These are phyloP conservation scores for Eucalyptus albens DNA, from an alignment of 345 rosid species.

Conservation along the genomic window DNA sequence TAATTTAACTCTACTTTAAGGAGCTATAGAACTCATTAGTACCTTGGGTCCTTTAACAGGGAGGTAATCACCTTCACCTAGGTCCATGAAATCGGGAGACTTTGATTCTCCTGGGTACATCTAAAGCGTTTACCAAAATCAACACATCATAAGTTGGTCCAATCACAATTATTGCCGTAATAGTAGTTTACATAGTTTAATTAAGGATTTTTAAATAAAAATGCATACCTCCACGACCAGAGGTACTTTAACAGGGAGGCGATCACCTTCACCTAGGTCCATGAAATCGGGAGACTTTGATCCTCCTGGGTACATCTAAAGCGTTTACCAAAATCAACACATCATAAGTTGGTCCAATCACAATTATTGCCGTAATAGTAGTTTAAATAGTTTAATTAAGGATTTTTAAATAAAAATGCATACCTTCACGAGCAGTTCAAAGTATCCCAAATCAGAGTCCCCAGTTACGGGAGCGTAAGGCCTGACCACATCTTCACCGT, in stretches of 20 bases:
- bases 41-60: slow-evolving; percentile 29
- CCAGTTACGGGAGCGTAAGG: too few species aligned
- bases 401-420: not conserved
- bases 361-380: not conserved
- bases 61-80: slow-evolving; percentile 21
- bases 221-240: slow-evolving; percentile 22
- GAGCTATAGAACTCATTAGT: not conserved
- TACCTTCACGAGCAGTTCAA: slow-evolving; percentile 22
- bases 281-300: slow-evolving; percentile 35
- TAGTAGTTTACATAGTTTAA: not conserved
- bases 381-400: not conserved
- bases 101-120: slow-evolving; percentile 33
- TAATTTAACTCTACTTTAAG: not conserved
- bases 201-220: not conserved
- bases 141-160: not conserved
- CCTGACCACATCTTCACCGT: too few species aligned
- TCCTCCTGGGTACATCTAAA: slow-evolving; percentile 36
- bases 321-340: not conserved
- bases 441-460: too few species aligned
- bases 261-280: slow-evolving; percentile 21
- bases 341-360: not conserved
- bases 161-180: not conserved
- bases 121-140: not conserved
- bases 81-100: slow-evolving; percentile 35
- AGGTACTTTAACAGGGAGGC: slow-evolving; percentile 2